Conservation (phyloP, 2,329 filamentous ascomycete genomes). For the Fusarium sarcochroum region DNA sequence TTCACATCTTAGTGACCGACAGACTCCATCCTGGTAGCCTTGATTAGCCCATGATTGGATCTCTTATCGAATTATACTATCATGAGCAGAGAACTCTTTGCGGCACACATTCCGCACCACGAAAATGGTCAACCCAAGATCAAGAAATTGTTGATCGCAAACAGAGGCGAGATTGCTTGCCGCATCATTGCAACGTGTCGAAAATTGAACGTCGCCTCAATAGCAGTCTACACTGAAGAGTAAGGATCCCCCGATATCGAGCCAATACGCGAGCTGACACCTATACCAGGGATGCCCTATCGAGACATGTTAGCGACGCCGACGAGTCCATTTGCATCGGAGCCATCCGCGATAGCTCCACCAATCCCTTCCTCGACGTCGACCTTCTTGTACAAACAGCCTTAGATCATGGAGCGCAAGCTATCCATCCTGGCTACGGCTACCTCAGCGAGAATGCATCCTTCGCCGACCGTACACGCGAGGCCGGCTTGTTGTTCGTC, state of each 20-base stretch:
- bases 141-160: slow-evolving; percentile 27
- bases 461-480: background rate
- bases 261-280: background rate
- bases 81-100: no score
- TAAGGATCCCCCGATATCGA: background rate
- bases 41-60: no score
- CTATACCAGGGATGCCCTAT: slow-evolving; percentile 17
- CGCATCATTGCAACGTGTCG: slow-evolving; percentile 40
- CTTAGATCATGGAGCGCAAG: background rate
- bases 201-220: slow-evolving; percentile 62
- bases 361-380: slow-evolving; percentile 2
- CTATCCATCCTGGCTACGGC: background rate
- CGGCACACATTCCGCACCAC: slow-evolving; percentile 47
- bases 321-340: slow-evolving; percentile 38
- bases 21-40: no score
- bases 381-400: background rate
- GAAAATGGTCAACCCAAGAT: slow-evolving; percentile 22
- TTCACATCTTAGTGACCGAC: no score
- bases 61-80: no score
- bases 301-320: slow-evolving; percentile 30
- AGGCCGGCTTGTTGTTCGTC: background rate
- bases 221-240: slow-evolving; percentile 69
- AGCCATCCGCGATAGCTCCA: slow-evolving; percentile 22
- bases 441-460: background rate
- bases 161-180: slow-evolving; percentile 44